Conservation (phyloP, 768 basidiomycete genomes). For the Lactifluus pinguis region DNA sequence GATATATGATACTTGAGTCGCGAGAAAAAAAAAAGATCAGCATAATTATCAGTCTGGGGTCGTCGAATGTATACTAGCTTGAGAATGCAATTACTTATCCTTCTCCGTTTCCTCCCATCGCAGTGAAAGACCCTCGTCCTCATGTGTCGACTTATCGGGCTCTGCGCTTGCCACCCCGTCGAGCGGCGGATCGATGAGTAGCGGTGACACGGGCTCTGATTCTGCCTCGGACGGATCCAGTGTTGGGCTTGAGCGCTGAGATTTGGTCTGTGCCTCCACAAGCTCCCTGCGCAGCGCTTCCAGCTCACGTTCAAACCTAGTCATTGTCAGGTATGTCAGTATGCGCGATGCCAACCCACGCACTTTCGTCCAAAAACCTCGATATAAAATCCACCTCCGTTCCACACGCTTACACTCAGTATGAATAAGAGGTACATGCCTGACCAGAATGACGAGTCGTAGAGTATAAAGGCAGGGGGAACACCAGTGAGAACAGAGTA, state of each 20-base stretch:
- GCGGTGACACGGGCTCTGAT: constrained; percentile 18
- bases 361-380: constrained; percentile 96
- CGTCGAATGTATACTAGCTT: not conserved
- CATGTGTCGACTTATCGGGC: not conserved
- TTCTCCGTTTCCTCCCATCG: constrained; percentile 1
- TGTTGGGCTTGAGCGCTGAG: constrained; percentile 14
- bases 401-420: constrained; percentile 88
- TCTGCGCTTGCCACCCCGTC: not conserved
- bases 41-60: not conserved
- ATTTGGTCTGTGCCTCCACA: constrained; percentile 43
- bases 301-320: constrained; percentile 85
- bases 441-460: constrained; percentile 73
- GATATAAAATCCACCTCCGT: constrained; percentile 92
- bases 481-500: constrained; percentile 83
- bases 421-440: constrained; percentile 68
- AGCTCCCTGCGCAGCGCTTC: constrained; percentile 87
- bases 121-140: not conserved
- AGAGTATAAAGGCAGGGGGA: constrained; percentile 76
- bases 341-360: constrained; percentile 26
- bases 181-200: not conserved
- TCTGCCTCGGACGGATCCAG: constrained; percentile 7
- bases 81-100: constrained; percentile 1
- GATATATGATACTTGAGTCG: not conserved
- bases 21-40: not conserved
- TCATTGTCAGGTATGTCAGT: not conserved